A percentile compares a stretch with the other conserved stretches of the same genome.
phyloP scores from a whole-genome alignment of 2,329 filamentous ascomycete species.

The Cercospora brassicicola region DNA sequence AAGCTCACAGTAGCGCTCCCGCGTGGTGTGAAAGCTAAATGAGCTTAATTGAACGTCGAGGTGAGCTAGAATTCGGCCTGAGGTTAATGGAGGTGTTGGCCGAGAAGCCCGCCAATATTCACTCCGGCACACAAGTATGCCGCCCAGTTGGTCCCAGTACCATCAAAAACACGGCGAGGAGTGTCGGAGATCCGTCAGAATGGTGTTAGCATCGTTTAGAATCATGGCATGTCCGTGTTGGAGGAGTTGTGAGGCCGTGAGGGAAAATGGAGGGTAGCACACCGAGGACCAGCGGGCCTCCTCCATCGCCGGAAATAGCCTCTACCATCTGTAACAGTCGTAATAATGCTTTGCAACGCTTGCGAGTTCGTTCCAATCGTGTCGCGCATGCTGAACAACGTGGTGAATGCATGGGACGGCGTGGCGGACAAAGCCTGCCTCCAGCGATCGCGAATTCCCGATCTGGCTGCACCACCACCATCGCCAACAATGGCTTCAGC shows the following conservation, averaged over 20 bases:
- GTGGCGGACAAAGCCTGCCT: background rate
- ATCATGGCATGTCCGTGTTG: background rate
- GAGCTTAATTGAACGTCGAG: background rate
- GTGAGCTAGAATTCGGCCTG: background rate
- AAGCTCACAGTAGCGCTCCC: background rate
- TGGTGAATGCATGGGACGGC: background rate
- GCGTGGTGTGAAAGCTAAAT: background rate
- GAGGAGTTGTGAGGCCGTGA: background rate
- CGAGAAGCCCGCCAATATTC: background rate
- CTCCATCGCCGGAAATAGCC: background rate
- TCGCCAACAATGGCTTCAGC: background rate
- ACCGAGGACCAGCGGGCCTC: background rate
- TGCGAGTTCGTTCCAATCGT: background rate
- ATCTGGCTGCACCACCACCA: background rate
- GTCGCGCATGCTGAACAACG: background rate
- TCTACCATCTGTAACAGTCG: background rate
- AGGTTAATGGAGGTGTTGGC: background rate
- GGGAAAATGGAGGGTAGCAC: background rate
- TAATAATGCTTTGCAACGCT: background rate
- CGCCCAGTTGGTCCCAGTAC: background rate
- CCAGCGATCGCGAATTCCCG: background rate
- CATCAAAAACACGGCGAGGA: background rate
- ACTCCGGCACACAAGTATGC: background rate
- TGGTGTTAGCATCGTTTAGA: background rate
- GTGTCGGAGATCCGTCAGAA: background rate